Base-by-base conservation (phyloP, 176 grass and related monocot species). In the Areca catechu region DNA sequence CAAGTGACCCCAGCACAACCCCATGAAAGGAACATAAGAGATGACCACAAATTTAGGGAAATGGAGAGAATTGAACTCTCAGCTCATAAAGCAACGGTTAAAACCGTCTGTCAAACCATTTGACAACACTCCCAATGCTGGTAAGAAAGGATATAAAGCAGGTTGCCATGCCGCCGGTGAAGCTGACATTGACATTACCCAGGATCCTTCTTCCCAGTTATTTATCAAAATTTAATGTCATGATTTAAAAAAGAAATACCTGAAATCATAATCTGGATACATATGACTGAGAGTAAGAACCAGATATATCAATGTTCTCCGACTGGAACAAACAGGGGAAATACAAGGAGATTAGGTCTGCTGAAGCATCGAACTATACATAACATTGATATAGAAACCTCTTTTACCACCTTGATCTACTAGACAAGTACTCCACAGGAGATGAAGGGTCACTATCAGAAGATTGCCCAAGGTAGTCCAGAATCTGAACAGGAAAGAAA, bases 21-120 rank as follows among this genome's bases (percentile, higher is more conserved):
- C 16, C 22, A 30, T 19, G 57, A 34, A 43, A 9, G 15, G 15
- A 9, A 43, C 19, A 21, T 6, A 77, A 80, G 47, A 15, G 62
- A 83, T 57, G 67, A 75, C 27, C 63, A 73, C 48, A 34, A 20
- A 20, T 54, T 62, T 71, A 85, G 93, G 93, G 87, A 92, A 85
- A 98, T 98, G 93, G 93, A 98, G 87, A 98, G 93, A 98, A 79
- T 98, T 98, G 93, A 98, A 98, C 87, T 92, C 93, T 92, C 93
- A 91, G 93, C 86, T 90, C 88, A 76, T 74, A 67, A 86, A 97
- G 86, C 86, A 75, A 91, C 77, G 86, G 82, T 49, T 78, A 86
- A 24, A 89, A 83, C 90, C 90, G 77, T 83, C 56, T 90, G 92
- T 91, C 86, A 90, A 82, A 84, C 92, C 92, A 92, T 74, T 79